Evolutionary conservation across 2,329 filamentous ascomycete species (phyloP).

Genomic region (Thielaviopsis musarum): DNA sequence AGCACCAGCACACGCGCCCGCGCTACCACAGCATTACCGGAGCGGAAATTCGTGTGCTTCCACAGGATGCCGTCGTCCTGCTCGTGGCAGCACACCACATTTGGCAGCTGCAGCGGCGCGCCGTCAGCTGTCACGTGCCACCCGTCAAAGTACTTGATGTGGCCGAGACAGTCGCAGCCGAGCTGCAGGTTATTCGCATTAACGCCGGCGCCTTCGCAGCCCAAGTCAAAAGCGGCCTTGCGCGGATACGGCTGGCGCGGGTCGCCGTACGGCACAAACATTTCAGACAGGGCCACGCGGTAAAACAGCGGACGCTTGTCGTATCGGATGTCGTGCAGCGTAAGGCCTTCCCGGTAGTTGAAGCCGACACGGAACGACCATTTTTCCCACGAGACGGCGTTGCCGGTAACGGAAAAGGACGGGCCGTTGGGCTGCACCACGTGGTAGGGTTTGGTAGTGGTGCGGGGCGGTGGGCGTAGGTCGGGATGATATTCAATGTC

Average conservation of each 20-base stretch:
- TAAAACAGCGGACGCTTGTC: slow-evolving; percentile 52
- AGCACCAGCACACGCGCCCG: slow-evolving; percentile 43
- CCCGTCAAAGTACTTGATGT: slow-evolving; percentile 31
- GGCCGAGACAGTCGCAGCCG: slow-evolving; percentile 52
- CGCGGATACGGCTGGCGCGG: slow-evolving; percentile 45
- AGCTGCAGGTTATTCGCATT: slow-evolving; percentile 49
- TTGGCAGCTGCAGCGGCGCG: slow-evolving; percentile 18
- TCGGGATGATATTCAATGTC: slow-evolving; percentile 20
- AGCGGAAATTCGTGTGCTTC: slow-evolving; percentile 49
- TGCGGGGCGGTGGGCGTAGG: slow-evolving; percentile 15
- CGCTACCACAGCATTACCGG: slow-evolving; percentile 38
- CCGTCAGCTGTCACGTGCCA: slow-evolving; percentile 19
- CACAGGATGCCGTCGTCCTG: slow-evolving; percentile 39
- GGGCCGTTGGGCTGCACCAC: slow-evolving; percentile 23
- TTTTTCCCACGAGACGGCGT: slow-evolving; percentile 40
- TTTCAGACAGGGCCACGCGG: slow-evolving; percentile 48
- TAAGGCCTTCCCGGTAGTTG: slow-evolving; percentile 52
- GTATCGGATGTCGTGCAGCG: slow-evolving; percentile 51
- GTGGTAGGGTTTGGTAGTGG: slow-evolving; percentile 23
- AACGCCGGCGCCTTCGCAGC: slow-evolving; percentile 47
- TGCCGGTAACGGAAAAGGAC: slow-evolving; percentile 25
- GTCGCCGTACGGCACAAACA: slow-evolving; percentile 54
- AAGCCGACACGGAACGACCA: slow-evolving; percentile 54
- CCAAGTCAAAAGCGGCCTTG: slow-evolving; percentile 56
- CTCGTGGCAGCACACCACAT: slow-evolving; percentile 23